These are phyloP conservation scores for Entomortierella beljakovae DNA, from an alignment of 192 early-diverging fungal genomes.

Conservation along the genomic window DNA sequence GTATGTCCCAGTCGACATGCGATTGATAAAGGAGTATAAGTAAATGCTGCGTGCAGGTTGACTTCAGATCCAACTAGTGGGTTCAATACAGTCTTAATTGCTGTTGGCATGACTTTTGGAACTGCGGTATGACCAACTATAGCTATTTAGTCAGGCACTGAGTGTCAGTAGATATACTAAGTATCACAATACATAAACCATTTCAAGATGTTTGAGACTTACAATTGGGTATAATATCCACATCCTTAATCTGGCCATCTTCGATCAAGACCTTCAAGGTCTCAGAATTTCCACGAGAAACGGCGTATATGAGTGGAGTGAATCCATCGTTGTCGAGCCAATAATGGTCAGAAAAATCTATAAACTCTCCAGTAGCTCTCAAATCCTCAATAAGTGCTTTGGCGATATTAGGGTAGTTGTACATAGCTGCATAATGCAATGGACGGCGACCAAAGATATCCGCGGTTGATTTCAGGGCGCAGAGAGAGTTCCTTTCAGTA, in stretches of 20 bases:
- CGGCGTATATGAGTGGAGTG: constrained; percentile 73
- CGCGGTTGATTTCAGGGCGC: constrained; percentile 43
- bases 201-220: neutral
- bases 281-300: constrained; percentile 61
- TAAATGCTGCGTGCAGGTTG: constrained; percentile 26
- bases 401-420: constrained; percentile 60
- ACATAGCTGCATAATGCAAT: constrained; percentile 71
- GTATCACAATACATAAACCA: neutral
- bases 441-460: constrained; percentile 72
- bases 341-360: constrained; percentile 52
- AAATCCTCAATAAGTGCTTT: constrained; percentile 59
- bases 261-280: constrained; percentile 65
- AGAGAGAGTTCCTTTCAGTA: constrained; percentile 11
- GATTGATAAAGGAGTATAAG: constrained; percentile 62
- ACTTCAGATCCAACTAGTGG: constrained; percentile 34
- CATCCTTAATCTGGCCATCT: constrained; percentile 61
- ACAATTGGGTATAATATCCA: constrained; percentile 56
- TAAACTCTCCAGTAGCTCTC: constrained; percentile 53
- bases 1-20: constrained; percentile 64
- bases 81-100: constrained; percentile 28
- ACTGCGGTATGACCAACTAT: constrained; percentile 15
- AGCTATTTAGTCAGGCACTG: neutral
- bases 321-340: constrained; percentile 79
- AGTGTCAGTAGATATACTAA: neutral
- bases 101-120: constrained; percentile 45